Evolutionary conservation across 345 rosid genomes (phyloP), one percentile per base, ranked within the genome.

Genomic region (Geranium brycei): DNA sequence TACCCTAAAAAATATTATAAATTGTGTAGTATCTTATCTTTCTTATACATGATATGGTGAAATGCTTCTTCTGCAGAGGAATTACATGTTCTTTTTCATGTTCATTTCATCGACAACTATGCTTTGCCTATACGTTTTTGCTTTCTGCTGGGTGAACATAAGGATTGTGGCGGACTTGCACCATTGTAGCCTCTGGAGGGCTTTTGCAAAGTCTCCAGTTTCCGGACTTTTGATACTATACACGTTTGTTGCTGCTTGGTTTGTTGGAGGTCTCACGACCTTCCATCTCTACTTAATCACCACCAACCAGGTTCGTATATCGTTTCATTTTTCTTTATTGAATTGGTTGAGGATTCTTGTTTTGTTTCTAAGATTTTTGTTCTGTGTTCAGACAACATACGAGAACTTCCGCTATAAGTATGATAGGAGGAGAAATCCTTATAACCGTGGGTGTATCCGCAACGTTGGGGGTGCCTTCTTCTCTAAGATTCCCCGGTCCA

Each of bases 41-140:
- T 47, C 53, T 47, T 47, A 13, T 8, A 47, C 15, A 10, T 47
- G 11, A 47, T 11, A 13, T 8, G 11, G 53, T 47, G 11, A 47
- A 47, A 47, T 47, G 53, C 53, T 8, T 47, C 10, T 13, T 47
- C 3, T 58, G 61, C 96, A 90, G 96, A 83, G 99, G 75, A 90
- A 93, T 63, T 93, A 90, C 84, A 78, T 87, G 76, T 90, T 88
- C 78, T 93, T 90, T 81, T 89, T 86, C 87, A 86, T 90, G 95
- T 93, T 93, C 77, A 87, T 90, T 70, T 83, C 85, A 56, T 86
- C 95, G 16, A 87, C 95, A 28, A 90, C 97, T 40, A 61, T 85
- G 73, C 79, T 93, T 28, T 87, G 97, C 85, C 76, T 87, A 7
- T 90, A 86, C 63, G 91, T 93, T 66, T 82, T 90, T 32, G 76